phyloP scores from a whole-genome alignment of 495 filamentous ascomycete genomes.

The Hyaloscypha hepaticicola region DNA sequence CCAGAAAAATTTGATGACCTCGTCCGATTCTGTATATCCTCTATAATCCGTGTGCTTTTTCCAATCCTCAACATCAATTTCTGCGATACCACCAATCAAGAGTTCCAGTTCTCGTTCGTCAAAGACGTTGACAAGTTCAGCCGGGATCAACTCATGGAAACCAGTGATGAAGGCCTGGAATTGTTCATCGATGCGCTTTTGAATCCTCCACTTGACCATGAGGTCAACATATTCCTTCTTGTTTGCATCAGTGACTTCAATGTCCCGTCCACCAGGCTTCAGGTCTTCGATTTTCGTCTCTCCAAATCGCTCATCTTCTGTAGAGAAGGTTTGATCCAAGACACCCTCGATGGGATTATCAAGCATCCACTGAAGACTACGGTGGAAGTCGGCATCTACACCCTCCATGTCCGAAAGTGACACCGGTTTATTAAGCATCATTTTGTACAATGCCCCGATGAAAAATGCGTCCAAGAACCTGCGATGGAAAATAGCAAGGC shows the following conservation, averaged over 20 bases:
- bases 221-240: constrained; percentile 94
- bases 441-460: constrained; percentile 99
- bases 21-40: constrained; percentile 96
- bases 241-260: constrained; percentile 95
- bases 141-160: constrained; percentile 95
- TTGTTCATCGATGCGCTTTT: constrained; percentile 96
- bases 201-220: constrained; percentile 98
- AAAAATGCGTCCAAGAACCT: constrained; percentile 99
- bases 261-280: constrained; percentile 85
- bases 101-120: constrained; percentile 97
- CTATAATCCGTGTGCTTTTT: constrained; percentile 99
- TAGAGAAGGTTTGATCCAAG: constrained; percentile 90
- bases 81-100: constrained; percentile 96
- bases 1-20: constrained; percentile 98
- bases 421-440: constrained; percentile 95
- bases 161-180: constrained; percentile 97
- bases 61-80: constrained; percentile 99
- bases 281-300: constrained; percentile 90
- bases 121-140: constrained; percentile 97
- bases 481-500: constrained; percentile 96
- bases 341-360: constrained; percentile 94
- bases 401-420: constrained; percentile 96
- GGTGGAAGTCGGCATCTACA: constrained; percentile 95
- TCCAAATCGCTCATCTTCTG: constrained; percentile 96
- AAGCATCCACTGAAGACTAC: constrained; percentile 93